Evolutionary conservation across 2,329 filamentous ascomycete genomes (phyloP).

Genomic region (Periglandula ipomoeae): DNA sequence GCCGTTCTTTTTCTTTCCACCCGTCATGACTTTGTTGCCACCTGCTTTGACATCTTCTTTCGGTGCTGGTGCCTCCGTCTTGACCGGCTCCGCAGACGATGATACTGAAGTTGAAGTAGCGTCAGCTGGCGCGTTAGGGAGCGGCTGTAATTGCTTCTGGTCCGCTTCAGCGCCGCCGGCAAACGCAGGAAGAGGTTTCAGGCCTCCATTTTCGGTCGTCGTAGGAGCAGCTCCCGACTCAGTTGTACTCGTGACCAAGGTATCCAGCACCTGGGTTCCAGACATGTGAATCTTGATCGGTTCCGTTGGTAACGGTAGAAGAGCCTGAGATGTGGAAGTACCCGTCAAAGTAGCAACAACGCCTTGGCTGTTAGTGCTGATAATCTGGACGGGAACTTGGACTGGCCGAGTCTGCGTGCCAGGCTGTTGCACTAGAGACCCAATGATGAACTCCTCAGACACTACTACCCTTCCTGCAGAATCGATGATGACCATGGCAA

Average conservation of each 20-base stretch:
- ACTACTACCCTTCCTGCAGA: neutral
- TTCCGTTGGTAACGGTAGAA: neutral
- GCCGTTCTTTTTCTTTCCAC: neutral
- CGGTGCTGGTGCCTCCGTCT: neutral
- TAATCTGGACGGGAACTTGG: neutral
- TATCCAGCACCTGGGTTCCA: neutral
- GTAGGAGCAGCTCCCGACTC: neutral
- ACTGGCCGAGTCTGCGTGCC: neutral
- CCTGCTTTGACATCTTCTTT: neutral
- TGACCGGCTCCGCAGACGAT: neutral
- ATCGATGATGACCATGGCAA: conserved; percentile 16
- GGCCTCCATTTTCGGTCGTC: neutral
- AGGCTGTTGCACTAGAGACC: neutral
- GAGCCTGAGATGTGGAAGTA: neutral
- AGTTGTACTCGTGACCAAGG: neutral
- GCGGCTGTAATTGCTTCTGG: conserved; percentile 1
- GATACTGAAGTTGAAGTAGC: neutral
- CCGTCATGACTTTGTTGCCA: neutral
- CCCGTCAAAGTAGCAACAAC: neutral
- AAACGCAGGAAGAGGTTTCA: neutral
- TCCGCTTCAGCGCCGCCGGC: neutral
- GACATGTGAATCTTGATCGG: neutral
- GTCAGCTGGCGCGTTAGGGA: neutral
- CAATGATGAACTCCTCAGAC: conserved; percentile 1
- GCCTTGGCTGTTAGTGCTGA: neutral